phyloP scores from a whole-genome alignment of 108 stramenopile species.

The Nitzschia sp. region DNA sequence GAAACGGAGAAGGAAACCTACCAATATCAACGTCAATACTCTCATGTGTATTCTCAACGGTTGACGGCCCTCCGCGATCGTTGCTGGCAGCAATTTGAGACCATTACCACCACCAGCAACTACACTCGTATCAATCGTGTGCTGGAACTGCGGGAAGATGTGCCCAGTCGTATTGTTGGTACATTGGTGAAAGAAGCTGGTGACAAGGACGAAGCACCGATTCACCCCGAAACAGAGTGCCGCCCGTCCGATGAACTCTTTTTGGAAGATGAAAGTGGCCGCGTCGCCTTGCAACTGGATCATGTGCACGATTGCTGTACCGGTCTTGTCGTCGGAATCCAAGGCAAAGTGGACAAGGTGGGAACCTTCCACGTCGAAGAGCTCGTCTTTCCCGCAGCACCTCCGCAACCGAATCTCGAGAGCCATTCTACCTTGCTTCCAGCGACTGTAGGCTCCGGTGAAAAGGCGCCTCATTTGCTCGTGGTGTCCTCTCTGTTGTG shows the following conservation, averaged over 20 bases:
- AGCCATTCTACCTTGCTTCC: not conserved
- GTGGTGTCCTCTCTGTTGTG: constrained; percentile 72
- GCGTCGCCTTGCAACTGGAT: constrained; percentile 52
- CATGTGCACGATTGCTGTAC: constrained; percentile 53
- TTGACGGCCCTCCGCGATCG: constrained; percentile 48
- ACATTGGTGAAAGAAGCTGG: constrained; percentile 59
- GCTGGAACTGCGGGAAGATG: constrained; percentile 72
- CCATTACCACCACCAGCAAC: not conserved
- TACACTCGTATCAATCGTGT: constrained; percentile 51
- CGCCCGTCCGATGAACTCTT: constrained; percentile 59
- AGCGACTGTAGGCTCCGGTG: not conserved
- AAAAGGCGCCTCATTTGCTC: constrained; percentile 36
- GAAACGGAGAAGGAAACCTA: constrained; percentile 16
- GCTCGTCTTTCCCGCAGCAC: constrained; percentile 51
- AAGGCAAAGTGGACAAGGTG: constrained; percentile 51
- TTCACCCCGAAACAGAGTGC: constrained; percentile 36
- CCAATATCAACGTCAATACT: constrained; percentile 83
- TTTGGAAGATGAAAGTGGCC: constrained; percentile 85
- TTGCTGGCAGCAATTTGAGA: constrained; percentile 47
- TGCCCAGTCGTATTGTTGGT: constrained; percentile 63
- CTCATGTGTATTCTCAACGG: constrained; percentile 79
- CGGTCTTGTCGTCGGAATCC: constrained; percentile 70
- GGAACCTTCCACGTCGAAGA: constrained; percentile 70
- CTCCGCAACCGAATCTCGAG: constrained; percentile 19
- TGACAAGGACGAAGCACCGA: constrained; percentile 18